These are phyloP conservation scores for Aeminium ludgeri DNA, from an alignment of 495 filamentous ascomycete species.

Conservation along the genomic window DNA sequence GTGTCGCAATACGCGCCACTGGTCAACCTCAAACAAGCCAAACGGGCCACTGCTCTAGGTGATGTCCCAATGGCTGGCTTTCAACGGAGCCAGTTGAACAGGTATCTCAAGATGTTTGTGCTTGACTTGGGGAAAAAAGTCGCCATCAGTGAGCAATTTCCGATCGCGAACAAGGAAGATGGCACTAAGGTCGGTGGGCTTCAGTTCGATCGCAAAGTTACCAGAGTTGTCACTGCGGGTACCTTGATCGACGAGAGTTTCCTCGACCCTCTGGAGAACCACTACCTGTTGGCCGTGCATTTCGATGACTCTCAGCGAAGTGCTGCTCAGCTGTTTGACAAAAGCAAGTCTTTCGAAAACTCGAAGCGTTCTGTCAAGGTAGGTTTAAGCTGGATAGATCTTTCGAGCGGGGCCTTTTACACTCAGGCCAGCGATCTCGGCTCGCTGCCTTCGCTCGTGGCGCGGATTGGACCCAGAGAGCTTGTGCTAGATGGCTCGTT, in stretches of 20 bases:
- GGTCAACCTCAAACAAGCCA: slow-evolving; percentile 74
- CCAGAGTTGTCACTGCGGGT: slow-evolving; percentile 79
- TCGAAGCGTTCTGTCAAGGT: slow-evolving; percentile 26
- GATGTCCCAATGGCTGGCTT: slow-evolving; percentile 85
- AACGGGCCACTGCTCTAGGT: slow-evolving; percentile 57
- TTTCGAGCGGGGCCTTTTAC: slow-evolving; percentile 86
- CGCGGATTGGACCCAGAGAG: slow-evolving; percentile 70
- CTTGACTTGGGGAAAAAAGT: slow-evolving; percentile 80
- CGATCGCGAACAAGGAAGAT: slow-evolving; percentile 40
- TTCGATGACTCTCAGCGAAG: slow-evolving; percentile 19
- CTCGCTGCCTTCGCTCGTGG: slow-evolving; percentile 58
- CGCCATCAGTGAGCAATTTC: slow-evolving; percentile 85
- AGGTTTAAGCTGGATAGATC: slow-evolving; percentile 84
- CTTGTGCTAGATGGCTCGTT: slow-evolving; percentile 47
- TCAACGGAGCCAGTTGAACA: slow-evolving; percentile 77
- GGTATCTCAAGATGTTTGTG: slow-evolving; percentile 81
- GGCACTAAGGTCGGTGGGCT: slow-evolving; percentile 57
- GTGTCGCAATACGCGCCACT: slow-evolving; percentile 75
- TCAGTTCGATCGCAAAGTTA: slow-evolving; percentile 66
- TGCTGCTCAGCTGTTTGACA: background rate
- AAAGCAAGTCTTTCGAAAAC: background rate
- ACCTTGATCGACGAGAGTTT: slow-evolving; percentile 96
- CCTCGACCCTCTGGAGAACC: slow-evolving; percentile 80
- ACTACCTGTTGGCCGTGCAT: slow-evolving; percentile 71
- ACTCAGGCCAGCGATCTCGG: slow-evolving; percentile 62